phyloP scores from a whole-genome alignment of 345 rosid species.

The Mercurialis annua region DNA sequence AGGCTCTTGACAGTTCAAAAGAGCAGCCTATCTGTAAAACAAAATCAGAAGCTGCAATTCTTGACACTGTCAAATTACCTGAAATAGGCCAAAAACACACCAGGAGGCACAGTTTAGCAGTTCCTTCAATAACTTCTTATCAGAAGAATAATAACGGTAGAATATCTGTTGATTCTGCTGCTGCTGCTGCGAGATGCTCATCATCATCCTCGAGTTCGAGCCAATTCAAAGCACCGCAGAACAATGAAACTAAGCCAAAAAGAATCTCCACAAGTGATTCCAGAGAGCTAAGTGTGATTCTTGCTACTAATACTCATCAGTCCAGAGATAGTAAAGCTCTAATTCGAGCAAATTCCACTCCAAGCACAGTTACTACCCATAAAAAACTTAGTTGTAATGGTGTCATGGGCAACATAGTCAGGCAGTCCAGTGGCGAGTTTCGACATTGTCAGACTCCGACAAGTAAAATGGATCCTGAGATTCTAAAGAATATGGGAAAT shows the following conservation, averaged over 20 bases:
- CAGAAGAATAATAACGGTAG: conserved; percentile 13
- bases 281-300: conserved; percentile 25
- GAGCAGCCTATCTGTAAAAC: conserved; percentile 21
- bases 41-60: conserved; percentile 19
- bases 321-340: conserved; percentile 28
- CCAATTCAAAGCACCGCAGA: not conserved
- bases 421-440: conserved; percentile 41
- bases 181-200: conserved; percentile 39
- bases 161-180: conserved; percentile 34
- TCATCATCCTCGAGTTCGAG: conserved; percentile 37
- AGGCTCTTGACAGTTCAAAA: conserved; percentile 14
- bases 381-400: conserved; percentile 32
- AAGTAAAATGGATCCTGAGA: conserved; percentile 51
- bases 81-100: conserved; percentile 27
- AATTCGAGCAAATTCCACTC: conserved; percentile 21
- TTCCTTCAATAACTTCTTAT: conserved; percentile 13
- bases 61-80: conserved; percentile 16
- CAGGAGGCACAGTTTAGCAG: conserved; percentile 24
- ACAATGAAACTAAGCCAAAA: conserved; percentile 10
- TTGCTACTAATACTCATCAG: not conserved
- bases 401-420: conserved; percentile 69
- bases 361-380: conserved; percentile 28
- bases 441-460: conserved; percentile 20
- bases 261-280: conserved; percentile 13
- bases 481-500: conserved; percentile 66